These are phyloP conservation scores for Fraxinus pennsylvanica DNA, from an alignment of 257 asterid genomes.

Conservation along the genomic window DNA sequence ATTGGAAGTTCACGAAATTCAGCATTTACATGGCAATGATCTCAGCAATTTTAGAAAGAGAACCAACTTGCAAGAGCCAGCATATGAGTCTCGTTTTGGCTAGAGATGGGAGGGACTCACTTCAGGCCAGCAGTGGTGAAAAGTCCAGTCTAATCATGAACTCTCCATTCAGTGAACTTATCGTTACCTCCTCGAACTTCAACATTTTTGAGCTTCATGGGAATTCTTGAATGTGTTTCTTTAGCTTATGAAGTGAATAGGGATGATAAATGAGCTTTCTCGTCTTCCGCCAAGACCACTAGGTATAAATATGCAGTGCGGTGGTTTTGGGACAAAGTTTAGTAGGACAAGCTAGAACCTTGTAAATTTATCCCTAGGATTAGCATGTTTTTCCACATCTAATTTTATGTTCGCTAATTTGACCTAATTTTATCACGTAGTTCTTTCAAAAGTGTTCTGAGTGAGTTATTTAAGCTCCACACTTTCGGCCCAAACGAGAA, in stretches of 20 bases:
- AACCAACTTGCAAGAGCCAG: slow-evolving; percentile 39
- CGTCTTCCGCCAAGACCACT: background rate
- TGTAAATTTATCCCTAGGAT: too few species aligned
- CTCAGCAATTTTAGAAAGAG: slow-evolving; percentile 35
- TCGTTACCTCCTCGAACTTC: background rate
- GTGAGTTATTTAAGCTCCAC: too few species aligned
- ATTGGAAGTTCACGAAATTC: slow-evolving; percentile 26
- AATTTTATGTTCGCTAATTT: too few species aligned
- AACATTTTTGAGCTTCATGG: background rate
- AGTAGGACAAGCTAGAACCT: background rate
- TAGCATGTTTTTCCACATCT: background rate
- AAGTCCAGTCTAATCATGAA: slow-evolving; percentile 26
- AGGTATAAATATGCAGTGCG: background rate
- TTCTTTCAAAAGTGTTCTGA: too few species aligned
- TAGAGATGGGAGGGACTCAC: slow-evolving; percentile 30
- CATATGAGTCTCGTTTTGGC: slow-evolving; percentile 23
- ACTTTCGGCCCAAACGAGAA: too few species aligned
- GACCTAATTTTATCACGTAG: too few species aligned
- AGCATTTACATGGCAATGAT: slow-evolving; percentile 26
- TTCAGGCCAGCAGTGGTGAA: slow-evolving; percentile 31
- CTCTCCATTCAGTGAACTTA: slow-evolving; percentile 31
- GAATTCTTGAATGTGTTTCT: background rate
- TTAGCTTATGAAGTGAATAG: background rate
- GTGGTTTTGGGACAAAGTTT: background rate
- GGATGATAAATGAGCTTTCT: background rate